Evolutionary conservation across 2,329 filamentous ascomycete genomes (phyloP), one percentile per base, ranked within the genome.

Genomic region (Phialophora expanda): DNA sequence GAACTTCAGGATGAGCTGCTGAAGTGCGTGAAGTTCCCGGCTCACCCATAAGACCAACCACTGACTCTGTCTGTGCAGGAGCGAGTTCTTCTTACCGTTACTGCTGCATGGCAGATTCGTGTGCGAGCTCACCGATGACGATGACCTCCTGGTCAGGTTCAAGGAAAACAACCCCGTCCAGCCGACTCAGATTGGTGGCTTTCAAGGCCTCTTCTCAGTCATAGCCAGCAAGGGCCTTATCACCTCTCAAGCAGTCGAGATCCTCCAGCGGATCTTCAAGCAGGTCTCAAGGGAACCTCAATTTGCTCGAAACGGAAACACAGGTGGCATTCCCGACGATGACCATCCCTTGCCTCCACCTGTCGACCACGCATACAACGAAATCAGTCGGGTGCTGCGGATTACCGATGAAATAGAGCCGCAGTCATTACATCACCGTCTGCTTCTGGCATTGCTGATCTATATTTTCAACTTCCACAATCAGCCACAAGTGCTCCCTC

Each of bases 391-490:
- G 20, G 66, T 68, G 7, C 60, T 68, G 4, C 41, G 41, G 7
- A 61, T 68, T 5, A 50, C 66, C 7, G 63, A 68, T 3, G 56
- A 64, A 61, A 26, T 32, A 6, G 14, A 26, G 9, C 60, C 60
- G 12, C 30, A 54, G 22, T 56, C 63, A 5, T 20, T 46, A 12
- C 38, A 64, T 12, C 66, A 68, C 28, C 30, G 59, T 11, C 56
- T 68, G n/a, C 22, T 68, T 11, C 56, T 68, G 20, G 66, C 64
- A 11, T n/a, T 68, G 32, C 34, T 66, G 20, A 56, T 68, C 50
- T 68, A 68, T 24, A 66, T 66, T n/a, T 68, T 68, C 56, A 68
- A 68, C 30, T 61, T 64, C 41, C 66, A 68, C 54, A 62, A 68
- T 46, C 59, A 64, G 24, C 61, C 65, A 50, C 51, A 58, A 4